Base-by-base conservation (phyloP, 345 rosid genomes). In the Cardamine occulta region DNA sequence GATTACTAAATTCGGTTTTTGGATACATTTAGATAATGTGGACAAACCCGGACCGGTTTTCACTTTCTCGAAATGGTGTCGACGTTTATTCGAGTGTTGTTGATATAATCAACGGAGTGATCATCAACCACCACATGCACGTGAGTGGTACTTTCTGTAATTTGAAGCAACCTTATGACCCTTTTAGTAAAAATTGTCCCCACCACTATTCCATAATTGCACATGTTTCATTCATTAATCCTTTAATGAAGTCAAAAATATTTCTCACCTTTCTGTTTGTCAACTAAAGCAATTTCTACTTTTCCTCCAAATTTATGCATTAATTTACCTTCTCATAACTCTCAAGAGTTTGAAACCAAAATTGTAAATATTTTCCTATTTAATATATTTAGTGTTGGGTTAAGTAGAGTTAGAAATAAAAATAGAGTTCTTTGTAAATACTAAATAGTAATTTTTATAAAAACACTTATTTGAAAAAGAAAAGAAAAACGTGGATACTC, bases 161-260 rank as follows among this genome's bases (percentile, higher is more conserved):
- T 40, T 62, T 24, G 34, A 66, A 66, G 74, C 64, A 73, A 78
- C 4, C 28, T 73, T 42, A 60, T 73, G 64, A 60, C 78, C 8
- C 70, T 78, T 60, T 60, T 66, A 17, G 52, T 71, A 56, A 78
- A 72, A 40, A 51, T 31, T 67, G 59, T 42, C 69, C 69, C 81
- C 81, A 78, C 81, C 81, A 78, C 77, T 66, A 70, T 72, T 66
- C 73, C 78, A 78, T 70, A 72, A 31, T 66, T 78, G 77, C 78
- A 66, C 77, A 66, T 66, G 74, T 78, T 78, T 66, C 44, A 1
- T 78, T 66, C 58, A 59, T 61, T 73, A 52, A 66, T 70, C 55
- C 59, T 29, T 53, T 51, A 58, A 51, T 59, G n/a, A 42, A 65
- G 37, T 66, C 52, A 49, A 21, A 4, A 68, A 21, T 2, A 24